Base-by-base conservation (phyloP, 2,329 filamentous ascomycete species). In the Cladosporium velox region DNA sequence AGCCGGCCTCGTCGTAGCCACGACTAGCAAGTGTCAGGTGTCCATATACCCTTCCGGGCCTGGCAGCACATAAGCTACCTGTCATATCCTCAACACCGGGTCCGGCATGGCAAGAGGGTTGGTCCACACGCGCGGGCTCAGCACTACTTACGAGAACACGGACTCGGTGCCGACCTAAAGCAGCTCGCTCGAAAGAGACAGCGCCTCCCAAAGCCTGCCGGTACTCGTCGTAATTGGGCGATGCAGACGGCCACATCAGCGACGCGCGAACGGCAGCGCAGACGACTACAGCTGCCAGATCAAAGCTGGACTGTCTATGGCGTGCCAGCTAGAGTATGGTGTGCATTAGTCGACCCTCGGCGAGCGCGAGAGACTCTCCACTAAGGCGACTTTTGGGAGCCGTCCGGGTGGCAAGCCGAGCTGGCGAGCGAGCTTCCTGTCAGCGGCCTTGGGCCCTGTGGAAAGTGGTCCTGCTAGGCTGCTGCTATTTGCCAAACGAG, bases 31-130 rank as follows among this genome's bases (percentile, higher is more conserved):
- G 41, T 47, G 41, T 47, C 51, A 54, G 52, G 21, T 32, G 52
- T 55, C 52, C 52, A 55, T 34, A 32, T 32, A n/a, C 28, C 55
- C 41, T 47, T 47, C 55, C 21, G 55, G 21, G 32, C 30, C 55
- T 38, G 57, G 47, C 59, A 62, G 59, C 59, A 62, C 59, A 62
- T 10, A 47, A 52, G 61, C 21, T 21, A 64, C 61, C 61, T 64
- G 61, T 64, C 61, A 64, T 64, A 64, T 34, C 61, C 61, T 24
- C 35, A 49, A 64, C 51, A 30, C 51, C 51, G 61, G 61, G 61
- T 57, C 28, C 49, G 34, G 61, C 61, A 47, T 64, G 61, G 51
- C 30, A 41, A 41, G 41, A 26, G 61, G 41, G 41, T 47, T 35
- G 35, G 35, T 28, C 61, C 61, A 64, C 61, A 32, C 14, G 49